Evolutionary conservation across 768 basidiomycete genomes (phyloP), one percentile per base, ranked within the genome.

Genomic region (Podaxis rugospora): DNA sequence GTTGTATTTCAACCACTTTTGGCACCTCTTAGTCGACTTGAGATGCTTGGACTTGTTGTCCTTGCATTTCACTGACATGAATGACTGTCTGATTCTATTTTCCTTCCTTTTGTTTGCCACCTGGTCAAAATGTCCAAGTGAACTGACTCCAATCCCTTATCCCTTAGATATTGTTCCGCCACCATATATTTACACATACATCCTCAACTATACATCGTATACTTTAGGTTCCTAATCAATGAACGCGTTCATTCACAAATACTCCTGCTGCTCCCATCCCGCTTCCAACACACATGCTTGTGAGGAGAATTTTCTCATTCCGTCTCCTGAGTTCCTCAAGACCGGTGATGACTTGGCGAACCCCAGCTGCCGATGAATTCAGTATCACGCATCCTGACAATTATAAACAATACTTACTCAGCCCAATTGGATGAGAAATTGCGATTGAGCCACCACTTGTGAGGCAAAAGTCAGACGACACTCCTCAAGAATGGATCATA

Each of bases 1-100:
- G 89, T 92, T 90, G 89, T 83, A 79, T 69, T 68, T 75, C 60
- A 61, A 64, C 75, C 80, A 78, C 87, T 83, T 82, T 84, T 92
- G 90, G 90, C 89, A 91, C 90, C 90, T 92, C 90, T 91, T 92
- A 92, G 90, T 90, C 86, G 88, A 92, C 82, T 71, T 85, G 84
- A 61, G 67, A 66, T 67, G 63, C 63, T 63, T 37, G 63, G 69
- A 66, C 58, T 62, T 46, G 66, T 68, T 46, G 66, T 68, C 66
- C 75, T 76, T 75, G 62, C 60, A 81, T 72, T 75, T 84, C 83
- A 85, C 82, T 91, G 90, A 90, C 90, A 91, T 92, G 71, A 85
- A 86, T 85, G 85, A 81, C 81, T 85, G 83, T 80, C 87, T 91
- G 90, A 91, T 84, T 87, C 67, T 79, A 18, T 49, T 49, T 13